A percentile compares a stretch with the other conserved stretches of the same genome.
phyloP scores from a whole-genome alignment of 1,139 yeast species.

The Petasospora fabianii region DNA sequence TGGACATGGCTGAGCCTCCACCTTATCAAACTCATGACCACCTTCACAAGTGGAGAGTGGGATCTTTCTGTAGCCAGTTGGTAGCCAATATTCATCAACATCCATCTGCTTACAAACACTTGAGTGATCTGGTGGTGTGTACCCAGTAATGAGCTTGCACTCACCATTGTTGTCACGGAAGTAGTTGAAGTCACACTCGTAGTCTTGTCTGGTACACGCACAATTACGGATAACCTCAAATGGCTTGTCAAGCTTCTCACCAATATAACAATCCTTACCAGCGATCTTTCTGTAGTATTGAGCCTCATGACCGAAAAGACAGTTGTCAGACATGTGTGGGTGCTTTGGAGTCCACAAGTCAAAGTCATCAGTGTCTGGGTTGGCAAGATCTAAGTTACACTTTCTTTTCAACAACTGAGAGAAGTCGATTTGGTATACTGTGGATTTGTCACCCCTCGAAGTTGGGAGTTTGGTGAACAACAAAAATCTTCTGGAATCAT shows the following conservation, averaged over 20 bases:
- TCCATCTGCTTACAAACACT: conserved; percentile 57
- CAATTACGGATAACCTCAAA: conserved; percentile 63
- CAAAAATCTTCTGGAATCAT: conserved; percentile 74
- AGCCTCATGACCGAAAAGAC: conserved; percentile 88
- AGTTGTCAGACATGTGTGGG: conserved; percentile 46
- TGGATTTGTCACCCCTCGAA: conserved; percentile 37
- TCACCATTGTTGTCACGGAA: conserved; percentile 72
- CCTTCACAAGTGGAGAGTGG: conserved; percentile 74
- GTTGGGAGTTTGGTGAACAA: conserved; percentile 43
- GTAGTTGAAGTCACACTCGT: conserved; percentile 90
- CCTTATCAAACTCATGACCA: conserved; percentile 63
- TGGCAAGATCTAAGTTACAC: conserved; percentile 62
- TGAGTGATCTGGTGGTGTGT: conserved; percentile 64
- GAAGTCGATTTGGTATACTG: conserved; percentile 67
- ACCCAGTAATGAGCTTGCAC: conserved; percentile 76
- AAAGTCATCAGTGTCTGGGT: conserved; percentile 65
- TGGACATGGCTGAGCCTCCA: conserved; percentile 70
- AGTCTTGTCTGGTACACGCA: conserved; percentile 82
- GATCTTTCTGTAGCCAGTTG: conserved; percentile 77
- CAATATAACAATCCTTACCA: conserved; percentile 73
- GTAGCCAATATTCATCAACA: conserved; percentile 64
- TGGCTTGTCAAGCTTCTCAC: conserved; percentile 63
- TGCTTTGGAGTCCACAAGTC: conserved; percentile 57
- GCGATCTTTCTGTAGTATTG: conserved; percentile 69
- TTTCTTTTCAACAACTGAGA: conserved; percentile 57